Percentiles rank a stretch among this genome's conserved stretches.
These are phyloP conservation scores for Aspergillus terreus DNA, from an alignment of 2,329 filamentous ascomycete species.

Conservation along the genomic window DNA sequence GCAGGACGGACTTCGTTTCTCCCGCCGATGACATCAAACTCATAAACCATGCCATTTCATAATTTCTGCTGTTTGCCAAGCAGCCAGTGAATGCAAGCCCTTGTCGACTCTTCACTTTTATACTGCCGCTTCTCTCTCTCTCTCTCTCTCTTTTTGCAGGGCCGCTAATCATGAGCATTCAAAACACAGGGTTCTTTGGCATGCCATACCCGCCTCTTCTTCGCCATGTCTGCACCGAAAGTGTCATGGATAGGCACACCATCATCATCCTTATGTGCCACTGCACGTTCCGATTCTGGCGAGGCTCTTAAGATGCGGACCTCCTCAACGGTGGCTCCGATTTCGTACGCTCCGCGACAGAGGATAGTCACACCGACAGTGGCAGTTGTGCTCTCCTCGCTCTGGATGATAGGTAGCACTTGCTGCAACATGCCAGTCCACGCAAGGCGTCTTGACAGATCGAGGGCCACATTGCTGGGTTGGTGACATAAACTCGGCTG, in stretches of 20 bases:
- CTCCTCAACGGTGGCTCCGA: slow-evolving; percentile 79
- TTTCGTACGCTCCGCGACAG: slow-evolving; percentile 77
- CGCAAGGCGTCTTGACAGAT: slow-evolving; percentile 75
- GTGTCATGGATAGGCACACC: slow-evolving; percentile 34
- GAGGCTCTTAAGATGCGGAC: slow-evolving; percentile 49
- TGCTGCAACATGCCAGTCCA: slow-evolving; percentile 85
- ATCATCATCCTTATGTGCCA: slow-evolving; percentile 15
- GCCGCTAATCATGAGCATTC: slow-evolving; percentile 27
- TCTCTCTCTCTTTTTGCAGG: neutral
- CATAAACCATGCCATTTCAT: neutral
- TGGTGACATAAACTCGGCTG: slow-evolving; percentile 74
- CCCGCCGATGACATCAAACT: neutral
- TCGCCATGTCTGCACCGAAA: slow-evolving; percentile 37
- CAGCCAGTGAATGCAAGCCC: neutral
- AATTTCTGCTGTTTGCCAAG: neutral
- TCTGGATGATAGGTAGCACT: slow-evolving; percentile 60
- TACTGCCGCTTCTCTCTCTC: too few species aligned
- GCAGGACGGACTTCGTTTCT: neutral
- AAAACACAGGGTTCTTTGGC: slow-evolving; percentile 44
- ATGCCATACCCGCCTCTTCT: slow-evolving; percentile 43
- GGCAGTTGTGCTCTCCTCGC: slow-evolving; percentile 58
- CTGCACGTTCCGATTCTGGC: slow-evolving; percentile 8
- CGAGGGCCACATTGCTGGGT: slow-evolving; percentile 67
- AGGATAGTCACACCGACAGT: slow-evolving; percentile 69
- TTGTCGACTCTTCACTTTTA: too few species aligned